Conservation (phyloP, 1,284 basidiomycete species). For the Sporisorium sorghi region DNA sequence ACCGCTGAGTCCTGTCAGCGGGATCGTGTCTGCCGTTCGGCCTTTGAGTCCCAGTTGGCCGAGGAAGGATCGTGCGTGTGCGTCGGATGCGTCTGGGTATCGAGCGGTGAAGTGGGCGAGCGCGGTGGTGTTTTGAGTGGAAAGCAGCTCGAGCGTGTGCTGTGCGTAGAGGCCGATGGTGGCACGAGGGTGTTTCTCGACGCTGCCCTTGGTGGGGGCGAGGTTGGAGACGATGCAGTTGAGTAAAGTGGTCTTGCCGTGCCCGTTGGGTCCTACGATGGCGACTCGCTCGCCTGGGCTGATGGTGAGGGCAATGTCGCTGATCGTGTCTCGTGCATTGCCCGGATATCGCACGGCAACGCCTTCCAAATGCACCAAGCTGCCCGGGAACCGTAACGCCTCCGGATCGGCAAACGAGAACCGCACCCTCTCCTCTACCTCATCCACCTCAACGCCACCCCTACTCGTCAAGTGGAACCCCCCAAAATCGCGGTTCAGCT, state of each 20-base stretch:
- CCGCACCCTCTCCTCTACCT: slow-evolving; percentile 72
- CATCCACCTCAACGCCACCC: slow-evolving; percentile 73
- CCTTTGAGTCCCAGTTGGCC: slow-evolving; percentile 71
- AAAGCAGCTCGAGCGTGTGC: slow-evolving; percentile 69
- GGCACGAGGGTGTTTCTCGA: slow-evolving; percentile 75
- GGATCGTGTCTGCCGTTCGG: slow-evolving; percentile 53
- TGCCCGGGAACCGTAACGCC: slow-evolving; percentile 73
- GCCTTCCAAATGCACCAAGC: slow-evolving; percentile 73
- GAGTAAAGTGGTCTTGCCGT: slow-evolving; percentile 59
- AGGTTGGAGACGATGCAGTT: slow-evolving; percentile 74
- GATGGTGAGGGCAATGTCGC: slow-evolving; percentile 75
- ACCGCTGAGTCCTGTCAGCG: slow-evolving; percentile 67
- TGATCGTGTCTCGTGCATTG: slow-evolving; percentile 71
- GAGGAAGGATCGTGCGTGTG: slow-evolving; percentile 67
- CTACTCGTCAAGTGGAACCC: slow-evolving; percentile 73
- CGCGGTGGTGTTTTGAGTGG: slow-evolving; percentile 62
- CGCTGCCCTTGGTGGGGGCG: slow-evolving; percentile 73
- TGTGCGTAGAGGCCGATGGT: slow-evolving; percentile 73
- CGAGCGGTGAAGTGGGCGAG: slow-evolving; percentile 70
- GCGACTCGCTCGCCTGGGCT: slow-evolving; percentile 75
- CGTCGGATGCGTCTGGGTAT: slow-evolving; percentile 23
- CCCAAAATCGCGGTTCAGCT: slow-evolving; percentile 75
- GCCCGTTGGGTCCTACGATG: slow-evolving; percentile 73
- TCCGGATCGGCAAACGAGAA: slow-evolving; percentile 73
- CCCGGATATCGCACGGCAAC: slow-evolving; percentile 72